Conservation (phyloP, 495 filamentous ascomycete species). For the Penicillium steckii region DNA sequence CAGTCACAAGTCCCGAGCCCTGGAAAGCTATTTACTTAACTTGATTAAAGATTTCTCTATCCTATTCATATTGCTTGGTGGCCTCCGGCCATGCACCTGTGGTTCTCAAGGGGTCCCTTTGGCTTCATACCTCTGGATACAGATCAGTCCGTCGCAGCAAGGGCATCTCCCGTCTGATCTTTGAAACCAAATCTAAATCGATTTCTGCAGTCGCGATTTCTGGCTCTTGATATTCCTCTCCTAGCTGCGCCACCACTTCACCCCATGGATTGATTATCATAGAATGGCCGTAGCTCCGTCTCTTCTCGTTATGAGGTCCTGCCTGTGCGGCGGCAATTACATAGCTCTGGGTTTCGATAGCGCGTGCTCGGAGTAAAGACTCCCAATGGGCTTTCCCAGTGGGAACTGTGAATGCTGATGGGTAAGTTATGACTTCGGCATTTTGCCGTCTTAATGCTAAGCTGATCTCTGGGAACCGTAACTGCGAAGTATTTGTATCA, state of each 20-base stretch:
- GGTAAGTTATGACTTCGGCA: slow-evolving; percentile 81
- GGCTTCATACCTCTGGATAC: slow-evolving; percentile 47
- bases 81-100: too few relatives aligned
- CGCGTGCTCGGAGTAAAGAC: slow-evolving; percentile 70
- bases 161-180: slow-evolving; percentile 62
- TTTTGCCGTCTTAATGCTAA: slow-evolving; percentile 63
- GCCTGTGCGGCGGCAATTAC: slow-evolving; percentile 87
- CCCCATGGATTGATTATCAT: slow-evolving; percentile 92
- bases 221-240: slow-evolving; percentile 48
- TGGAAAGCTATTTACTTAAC: too few relatives aligned
- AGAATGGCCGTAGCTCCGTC: slow-evolving; percentile 83
- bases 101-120: too few relatives aligned
- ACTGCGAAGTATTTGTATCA: too few relatives aligned
- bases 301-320: slow-evolving; percentile 73
- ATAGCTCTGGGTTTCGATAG: slow-evolving; percentile 87
- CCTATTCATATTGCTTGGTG: too few relatives aligned
- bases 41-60: background rate
- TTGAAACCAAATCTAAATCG: slow-evolving; percentile 48
- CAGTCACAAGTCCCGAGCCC: too few relatives aligned
- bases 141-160: slow-evolving; percentile 61
- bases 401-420: slow-evolving; percentile 85
- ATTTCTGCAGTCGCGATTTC: slow-evolving; percentile 53
- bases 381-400: slow-evolving; percentile 90
- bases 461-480: slow-evolving; percentile 79
- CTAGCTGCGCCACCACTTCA: slow-evolving; percentile 63